Conservation (phyloP, 2,329 filamentous ascomycete genomes). For the Aspergillus tubingensis region DNA sequence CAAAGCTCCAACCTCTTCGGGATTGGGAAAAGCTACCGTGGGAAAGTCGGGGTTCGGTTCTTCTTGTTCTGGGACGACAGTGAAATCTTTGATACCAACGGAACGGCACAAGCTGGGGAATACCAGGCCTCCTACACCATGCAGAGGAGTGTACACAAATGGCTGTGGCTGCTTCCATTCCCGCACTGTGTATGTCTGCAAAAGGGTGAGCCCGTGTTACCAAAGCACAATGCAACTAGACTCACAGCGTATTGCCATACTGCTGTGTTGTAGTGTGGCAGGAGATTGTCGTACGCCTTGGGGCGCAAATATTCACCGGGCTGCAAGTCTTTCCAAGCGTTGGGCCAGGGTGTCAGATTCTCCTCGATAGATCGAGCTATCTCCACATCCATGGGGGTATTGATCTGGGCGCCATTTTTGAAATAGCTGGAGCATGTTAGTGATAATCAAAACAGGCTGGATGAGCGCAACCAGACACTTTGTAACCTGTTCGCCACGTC, state of each 20-base stretch:
- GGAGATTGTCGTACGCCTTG: slow-evolving; percentile 31
- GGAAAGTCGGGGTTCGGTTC: slow-evolving; percentile 65
- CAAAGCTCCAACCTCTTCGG: slow-evolving; percentile 64
- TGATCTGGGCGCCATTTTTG: slow-evolving; percentile 66
- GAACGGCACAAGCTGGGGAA: slow-evolving; percentile 37
- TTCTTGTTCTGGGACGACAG: slow-evolving; percentile 49
- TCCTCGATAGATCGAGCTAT: slow-evolving; percentile 59
- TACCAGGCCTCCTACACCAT: slow-evolving; percentile 41
- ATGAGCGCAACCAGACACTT: slow-evolving; percentile 49
- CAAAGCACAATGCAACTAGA: neutral
- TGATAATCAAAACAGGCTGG: slow-evolving; percentile 3
- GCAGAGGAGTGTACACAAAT: slow-evolving; percentile 48
- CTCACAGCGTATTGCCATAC: slow-evolving; percentile 38
- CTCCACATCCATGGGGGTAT: slow-evolving; percentile 61
- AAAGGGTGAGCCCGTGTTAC: neutral
- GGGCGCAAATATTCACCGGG: slow-evolving; percentile 34
- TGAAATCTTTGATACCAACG: slow-evolving; percentile 37
- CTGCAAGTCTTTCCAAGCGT: slow-evolving; percentile 51
- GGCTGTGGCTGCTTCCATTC: slow-evolving; percentile 30
- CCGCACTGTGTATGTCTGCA: slow-evolving; percentile 36
- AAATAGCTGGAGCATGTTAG: slow-evolving; percentile 53
- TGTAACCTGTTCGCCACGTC: slow-evolving; percentile 54
- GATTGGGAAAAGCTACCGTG: slow-evolving; percentile 66
- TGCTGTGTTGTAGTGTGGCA: slow-evolving; percentile 32
- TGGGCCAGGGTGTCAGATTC: slow-evolving; percentile 54